Percentiles rank a stretch among this genome's conserved stretches.
phyloP scores from a whole-genome alignment of 2,329 filamentous ascomycete genomes.

The Scedosporium minutisporum region DNA sequence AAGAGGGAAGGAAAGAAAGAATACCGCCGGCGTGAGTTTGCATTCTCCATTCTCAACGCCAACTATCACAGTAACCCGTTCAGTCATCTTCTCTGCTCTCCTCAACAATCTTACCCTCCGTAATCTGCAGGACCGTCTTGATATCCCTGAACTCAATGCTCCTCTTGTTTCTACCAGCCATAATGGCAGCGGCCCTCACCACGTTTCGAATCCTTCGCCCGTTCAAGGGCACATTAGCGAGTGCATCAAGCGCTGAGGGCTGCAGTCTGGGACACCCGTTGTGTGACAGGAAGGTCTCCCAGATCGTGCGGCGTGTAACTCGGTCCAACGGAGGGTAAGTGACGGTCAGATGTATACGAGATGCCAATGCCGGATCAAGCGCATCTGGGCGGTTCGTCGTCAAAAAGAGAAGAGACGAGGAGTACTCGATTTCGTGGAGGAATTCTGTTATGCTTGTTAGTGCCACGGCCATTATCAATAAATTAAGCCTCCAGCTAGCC shows the following conservation, averaged over 20 bases:
- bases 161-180: slow-evolving; percentile 12
- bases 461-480: not conserved
- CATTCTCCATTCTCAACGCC: not conserved
- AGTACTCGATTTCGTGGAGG: slow-evolving; percentile 29
- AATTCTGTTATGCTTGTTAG: not conserved
- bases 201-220: slow-evolving; percentile 15
- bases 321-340: slow-evolving; percentile 21
- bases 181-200: slow-evolving; percentile 15
- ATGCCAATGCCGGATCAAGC: slow-evolving; percentile 37
- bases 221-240: slow-evolving; percentile 13
- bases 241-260: slow-evolving; percentile 8
- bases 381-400: slow-evolving; percentile 35
- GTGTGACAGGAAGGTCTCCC: slow-evolving; percentile 13
- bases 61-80: too few relatives aligned
- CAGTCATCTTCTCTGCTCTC: too few relatives aligned
- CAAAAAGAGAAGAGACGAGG: slow-evolving; percentile 38
- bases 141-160: slow-evolving; percentile 12
- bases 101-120: slow-evolving; percentile 11
- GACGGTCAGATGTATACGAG: slow-evolving; percentile 34
- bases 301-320: slow-evolving; percentile 13
- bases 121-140: slow-evolving; percentile 15
- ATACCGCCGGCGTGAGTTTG: not conserved
- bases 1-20: not conserved
- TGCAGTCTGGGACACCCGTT: slow-evolving; percentile 9
- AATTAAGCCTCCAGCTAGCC: slow-evolving; percentile 11